Evolutionary conservation across 2,329 filamentous ascomycete genomes (phyloP), one percentile per base, ranked within the genome.

Genomic region (Trichoderma atroviride): DNA sequence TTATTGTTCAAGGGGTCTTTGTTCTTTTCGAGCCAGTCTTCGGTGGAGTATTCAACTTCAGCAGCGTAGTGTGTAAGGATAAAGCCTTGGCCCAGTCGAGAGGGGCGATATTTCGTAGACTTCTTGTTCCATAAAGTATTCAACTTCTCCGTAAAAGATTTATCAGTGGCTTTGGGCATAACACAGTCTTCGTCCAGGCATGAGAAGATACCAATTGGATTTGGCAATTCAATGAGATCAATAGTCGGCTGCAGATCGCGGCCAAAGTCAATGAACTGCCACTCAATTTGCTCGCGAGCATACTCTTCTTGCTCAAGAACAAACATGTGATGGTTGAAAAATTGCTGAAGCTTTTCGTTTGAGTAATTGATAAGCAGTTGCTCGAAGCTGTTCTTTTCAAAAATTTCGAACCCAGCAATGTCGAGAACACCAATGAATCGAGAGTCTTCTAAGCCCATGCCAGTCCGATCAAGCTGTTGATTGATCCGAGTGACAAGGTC

Each of bases 251-350:
- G 96, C 31, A 99, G 85, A 77, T 99, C 96, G 71, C 94, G 94
- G 22, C 96, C 96, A 78, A 99, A 99, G 80, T 99, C 96, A 77
- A 99, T 99, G 78, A 99, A 99, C 77, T 98, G 94, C 96, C 96
- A 99, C 81, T 99, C 96, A 74, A 99, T 99, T 79, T 97, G 93
- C 78, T 99, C 96, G 59, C 95, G 86, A 10, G 96, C 94, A 79
- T 99, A 99, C 79, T 99, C 96, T 79, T 99, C 96, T 77, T 99
- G 96, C 78, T 99, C 96, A 9, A 99, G 85, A 11, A 99, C 96
- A 77, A 99, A 99, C 96, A 99, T 99, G 83, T 99, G 96, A 78
- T 99, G 96, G 76, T 99, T 99, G 87, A 99, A 99, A 80, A 99
- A 99, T 74, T 99, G 96, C 77, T 99, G 96, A 7, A 99, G 88